These are phyloP conservation scores for Dictyostelium firmibasis DNA, from an alignment of 78 protist genomes.

Conservation along the genomic window DNA sequence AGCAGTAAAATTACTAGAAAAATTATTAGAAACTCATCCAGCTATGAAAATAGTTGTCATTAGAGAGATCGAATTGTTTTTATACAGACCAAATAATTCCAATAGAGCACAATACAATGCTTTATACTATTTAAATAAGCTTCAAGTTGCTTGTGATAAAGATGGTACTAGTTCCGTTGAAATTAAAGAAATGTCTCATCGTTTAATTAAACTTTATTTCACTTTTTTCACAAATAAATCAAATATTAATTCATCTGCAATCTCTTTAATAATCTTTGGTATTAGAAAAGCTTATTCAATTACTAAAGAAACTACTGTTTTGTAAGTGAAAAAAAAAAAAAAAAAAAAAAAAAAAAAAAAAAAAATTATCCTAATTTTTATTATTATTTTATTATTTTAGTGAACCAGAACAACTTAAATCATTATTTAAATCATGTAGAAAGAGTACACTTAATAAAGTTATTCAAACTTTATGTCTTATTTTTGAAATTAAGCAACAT, in stretches of 20 bases:
- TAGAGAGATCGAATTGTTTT: constrained; percentile 68
- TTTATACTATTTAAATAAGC: constrained; percentile 12
- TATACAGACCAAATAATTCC: constrained; percentile 63
- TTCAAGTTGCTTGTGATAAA: constrained; percentile 9
- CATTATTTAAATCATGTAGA: constrained; percentile 22
- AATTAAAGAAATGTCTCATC: neutral
- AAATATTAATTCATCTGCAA: neutral
- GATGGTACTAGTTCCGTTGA: neutral
- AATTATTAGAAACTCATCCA: constrained; percentile 76
- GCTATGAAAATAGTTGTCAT: constrained; percentile 75
- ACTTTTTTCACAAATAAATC: constrained; percentile 20
- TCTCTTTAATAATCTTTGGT: constrained; percentile 54
- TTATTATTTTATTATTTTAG: neutral
- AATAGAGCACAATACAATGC: constrained; percentile 69
- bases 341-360: no score
- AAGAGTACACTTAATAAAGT: constrained; percentile 35
- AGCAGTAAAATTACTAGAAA: constrained; percentile 15
- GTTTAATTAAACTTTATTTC: neutral
- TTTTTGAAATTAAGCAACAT: constrained; percentile 41
- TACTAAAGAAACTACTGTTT: neutral
- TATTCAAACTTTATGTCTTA: constrained; percentile 41
- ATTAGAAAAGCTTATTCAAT: constrained; percentile 21
- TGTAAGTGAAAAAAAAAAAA: neutral
- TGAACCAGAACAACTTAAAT: constrained; percentile 1
- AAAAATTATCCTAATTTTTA: neutral